These are phyloP conservation scores for Thielaviopsis euricoi DNA, from an alignment of 2,329 filamentous ascomycete species.

Conservation along the genomic window DNA sequence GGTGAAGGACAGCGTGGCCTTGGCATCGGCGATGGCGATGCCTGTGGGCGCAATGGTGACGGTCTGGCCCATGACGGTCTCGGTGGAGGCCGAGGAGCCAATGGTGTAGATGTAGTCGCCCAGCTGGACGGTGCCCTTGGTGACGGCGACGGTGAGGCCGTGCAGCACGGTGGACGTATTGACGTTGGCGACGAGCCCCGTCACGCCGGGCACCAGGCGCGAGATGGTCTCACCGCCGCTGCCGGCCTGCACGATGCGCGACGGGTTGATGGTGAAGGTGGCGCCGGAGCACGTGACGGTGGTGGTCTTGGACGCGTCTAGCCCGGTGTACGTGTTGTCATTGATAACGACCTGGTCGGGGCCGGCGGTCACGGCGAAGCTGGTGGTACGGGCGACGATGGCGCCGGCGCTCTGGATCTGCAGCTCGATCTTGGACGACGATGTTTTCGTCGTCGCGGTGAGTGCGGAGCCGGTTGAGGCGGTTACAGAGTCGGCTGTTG, in stretches of 20 bases:
- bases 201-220: slow-evolving; percentile 23
- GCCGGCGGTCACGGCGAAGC: slow-evolving; percentile 27
- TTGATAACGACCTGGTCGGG: slow-evolving; percentile 31
- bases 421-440: no score
- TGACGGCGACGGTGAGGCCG: slow-evolving; percentile 25
- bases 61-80: slow-evolving; percentile 19
- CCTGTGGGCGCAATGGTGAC: slow-evolving; percentile 22
- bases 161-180: slow-evolving; percentile 24
- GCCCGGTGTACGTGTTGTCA: slow-evolving; percentile 26
- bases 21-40: slow-evolving; percentile 20
- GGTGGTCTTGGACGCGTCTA: slow-evolving; percentile 22
- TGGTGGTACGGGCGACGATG: not conserved
- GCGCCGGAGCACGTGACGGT: slow-evolving; percentile 25
- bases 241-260: slow-evolving; percentile 12
- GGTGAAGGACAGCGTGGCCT: slow-evolving; percentile 20
- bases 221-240: slow-evolving; percentile 21
- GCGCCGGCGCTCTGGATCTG: no score
- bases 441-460: no score
- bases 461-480: no score
- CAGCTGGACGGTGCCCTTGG: slow-evolving; percentile 24
- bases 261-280: slow-evolving; percentile 32
- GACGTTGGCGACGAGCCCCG: slow-evolving; percentile 17
- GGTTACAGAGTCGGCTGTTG: no score
- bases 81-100: slow-evolving; percentile 19
- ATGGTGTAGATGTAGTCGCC: slow-evolving; percentile 28